phyloP scores from a whole-genome alignment of 371 early-diverging fungal species.

The Mortierella sp. region DNA sequence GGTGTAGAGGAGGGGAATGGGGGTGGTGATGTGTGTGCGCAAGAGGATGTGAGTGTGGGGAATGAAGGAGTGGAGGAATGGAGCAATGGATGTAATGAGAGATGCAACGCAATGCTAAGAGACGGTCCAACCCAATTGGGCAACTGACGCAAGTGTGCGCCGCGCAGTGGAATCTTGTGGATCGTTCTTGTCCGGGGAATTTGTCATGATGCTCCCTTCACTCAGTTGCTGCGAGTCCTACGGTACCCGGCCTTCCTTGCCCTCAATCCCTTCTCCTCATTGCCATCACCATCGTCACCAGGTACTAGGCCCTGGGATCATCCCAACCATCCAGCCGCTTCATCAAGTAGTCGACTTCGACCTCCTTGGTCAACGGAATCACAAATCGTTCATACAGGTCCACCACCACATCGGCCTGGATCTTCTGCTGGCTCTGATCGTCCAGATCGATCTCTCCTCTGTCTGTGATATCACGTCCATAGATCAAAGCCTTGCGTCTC shows the following conservation, averaged over 20 bases:
- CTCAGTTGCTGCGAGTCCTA: no score
- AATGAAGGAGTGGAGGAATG: no score
- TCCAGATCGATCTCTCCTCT: conserved; percentile 36
- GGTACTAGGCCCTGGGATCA: conserved; percentile 4
- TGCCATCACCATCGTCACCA: background rate
- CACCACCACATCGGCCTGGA: conserved; percentile 83
- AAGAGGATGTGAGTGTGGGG: no score
- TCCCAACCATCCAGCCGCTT: conserved; percentile 62
- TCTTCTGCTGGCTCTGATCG: conserved; percentile 56
- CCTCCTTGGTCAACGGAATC: conserved; percentile 88
- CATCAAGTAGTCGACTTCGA: conserved; percentile 94
- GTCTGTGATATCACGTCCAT: conserved; percentile 85
- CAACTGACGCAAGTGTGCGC: no score
- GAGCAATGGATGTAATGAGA: no score
- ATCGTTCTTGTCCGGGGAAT: no score
- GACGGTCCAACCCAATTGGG: no score
- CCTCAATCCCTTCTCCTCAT: no score
- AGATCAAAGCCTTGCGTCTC: conserved; percentile 88
- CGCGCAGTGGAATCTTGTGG: no score
- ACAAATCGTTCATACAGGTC: conserved; percentile 90
- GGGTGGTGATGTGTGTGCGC: background rate
- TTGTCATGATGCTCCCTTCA: no score
- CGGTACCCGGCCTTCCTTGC: no score
- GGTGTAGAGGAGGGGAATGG: background rate
- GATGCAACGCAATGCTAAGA: no score